A percentile compares a stretch with the other conserved stretches of the same genome.
Evolutionary conservation across 1,284 basidiomycete species (phyloP).

Genomic region (Malassezia yamatoensis): DNA sequence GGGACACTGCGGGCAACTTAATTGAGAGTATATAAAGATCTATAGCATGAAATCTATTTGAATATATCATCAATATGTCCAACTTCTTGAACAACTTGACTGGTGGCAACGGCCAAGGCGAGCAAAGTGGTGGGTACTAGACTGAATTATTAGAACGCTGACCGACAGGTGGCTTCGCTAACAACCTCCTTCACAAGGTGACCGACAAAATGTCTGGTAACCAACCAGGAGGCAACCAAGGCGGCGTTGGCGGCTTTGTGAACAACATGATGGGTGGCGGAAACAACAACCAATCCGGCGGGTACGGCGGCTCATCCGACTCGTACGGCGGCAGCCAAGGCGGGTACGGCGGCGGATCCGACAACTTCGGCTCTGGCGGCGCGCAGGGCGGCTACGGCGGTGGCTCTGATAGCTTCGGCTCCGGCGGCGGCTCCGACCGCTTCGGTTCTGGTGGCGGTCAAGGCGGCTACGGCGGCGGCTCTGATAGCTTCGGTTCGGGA

Average conservation of each 20-base stretch:
- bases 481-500: neutral
- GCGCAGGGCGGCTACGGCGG: conserved; percentile 12
- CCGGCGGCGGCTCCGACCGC: conserved; percentile 6
- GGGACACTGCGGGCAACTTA: no score
- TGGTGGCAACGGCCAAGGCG: conserved; percentile 6
- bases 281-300: neutral
- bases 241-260: conserved; percentile 2
- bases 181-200: conserved; percentile 15
- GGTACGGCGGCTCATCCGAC: conserved; percentile 5
- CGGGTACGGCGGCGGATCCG: conserved; percentile 9
- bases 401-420: conserved; percentile 6
- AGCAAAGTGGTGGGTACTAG: neutral
- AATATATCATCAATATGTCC: neutral
- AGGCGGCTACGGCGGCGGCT: conserved; percentile 4
- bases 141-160: neutral
- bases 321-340: neutral
- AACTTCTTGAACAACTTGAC: conserved; percentile 17
- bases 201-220: conserved; percentile 2
- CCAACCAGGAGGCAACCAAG: neutral
- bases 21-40: neutral
- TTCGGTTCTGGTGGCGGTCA: conserved; percentile 1
- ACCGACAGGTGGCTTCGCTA: neutral
- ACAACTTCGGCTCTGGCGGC: conserved; percentile 4
- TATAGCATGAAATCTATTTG: neutral
- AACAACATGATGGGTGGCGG: neutral